phyloP scores from a whole-genome alignment of 257 asterid genomes.

The Verbascum thapsus region DNA sequence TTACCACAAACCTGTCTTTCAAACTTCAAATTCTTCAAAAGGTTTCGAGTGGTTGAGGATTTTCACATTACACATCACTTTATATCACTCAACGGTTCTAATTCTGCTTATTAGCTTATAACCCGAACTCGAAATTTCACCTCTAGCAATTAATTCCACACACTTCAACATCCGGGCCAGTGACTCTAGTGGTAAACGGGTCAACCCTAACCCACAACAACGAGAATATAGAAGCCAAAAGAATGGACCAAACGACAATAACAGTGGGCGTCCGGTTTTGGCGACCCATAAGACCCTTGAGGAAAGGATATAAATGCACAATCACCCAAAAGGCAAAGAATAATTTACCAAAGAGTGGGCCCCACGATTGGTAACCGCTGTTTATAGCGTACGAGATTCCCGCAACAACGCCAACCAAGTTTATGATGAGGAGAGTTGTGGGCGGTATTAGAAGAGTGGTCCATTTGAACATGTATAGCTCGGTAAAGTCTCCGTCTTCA shows the following conservation, averaged over 20 bases:
- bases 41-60: not conserved
- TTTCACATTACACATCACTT: no score
- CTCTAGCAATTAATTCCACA: conserved; percentile 88
- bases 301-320: conserved; percentile 92
- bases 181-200: conserved; percentile 86
- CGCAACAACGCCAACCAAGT: conserved; percentile 89
- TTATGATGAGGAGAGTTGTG: conserved; percentile 82
- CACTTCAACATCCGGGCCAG: conserved; percentile 73
- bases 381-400: conserved; percentile 93
- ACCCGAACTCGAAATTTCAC: no score
- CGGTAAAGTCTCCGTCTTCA: conserved; percentile 87
- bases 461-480: conserved; percentile 98
- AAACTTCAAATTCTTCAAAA: not conserved
- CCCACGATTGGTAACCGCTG: conserved; percentile 98
- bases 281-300: conserved; percentile 95
- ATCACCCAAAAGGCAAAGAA: conserved; percentile 98
- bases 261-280: conserved; percentile 94
- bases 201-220: conserved; percentile 88
- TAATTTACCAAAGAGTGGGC: conserved; percentile 87
- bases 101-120: no score
- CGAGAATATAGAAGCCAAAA: conserved; percentile 91
- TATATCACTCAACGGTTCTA: no score
- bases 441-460: conserved; percentile 93
- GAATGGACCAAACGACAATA: conserved; percentile 93
- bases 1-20: conserved; percentile 19